Percentiles rank a stretch among this genome's conserved stretches.
Evolutionary conservation across 2,329 filamentous ascomycete genomes (phyloP).

Genomic region (Exserohilum rostratum): DNA sequence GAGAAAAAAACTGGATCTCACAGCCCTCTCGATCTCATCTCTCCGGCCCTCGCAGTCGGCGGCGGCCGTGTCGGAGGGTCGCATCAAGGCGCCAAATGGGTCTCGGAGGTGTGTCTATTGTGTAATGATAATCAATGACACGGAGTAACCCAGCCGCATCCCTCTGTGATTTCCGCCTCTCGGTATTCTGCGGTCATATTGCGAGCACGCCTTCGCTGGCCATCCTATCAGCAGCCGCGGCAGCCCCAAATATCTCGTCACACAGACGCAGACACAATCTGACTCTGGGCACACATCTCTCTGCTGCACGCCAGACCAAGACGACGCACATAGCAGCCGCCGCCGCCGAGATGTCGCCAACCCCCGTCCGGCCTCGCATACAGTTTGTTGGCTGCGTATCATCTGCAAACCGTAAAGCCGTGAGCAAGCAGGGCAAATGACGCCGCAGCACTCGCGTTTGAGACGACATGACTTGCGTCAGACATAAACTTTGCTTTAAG

Average conservation of each 20-base stretch:
- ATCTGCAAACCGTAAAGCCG: neutral
- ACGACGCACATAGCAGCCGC: neutral
- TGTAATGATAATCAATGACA: slow-evolving; percentile 19
- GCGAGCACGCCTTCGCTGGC: slow-evolving; percentile 1
- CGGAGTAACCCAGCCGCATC: slow-evolving; percentile 6
- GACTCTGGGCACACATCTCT: neutral
- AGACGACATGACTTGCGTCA: neutral
- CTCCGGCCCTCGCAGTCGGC: neutral
- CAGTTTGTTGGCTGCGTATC: neutral
- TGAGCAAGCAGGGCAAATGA: neutral
- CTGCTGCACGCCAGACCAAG: slow-evolving; percentile 11
- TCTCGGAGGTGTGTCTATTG: slow-evolving; percentile 12
- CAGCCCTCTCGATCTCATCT: slow-evolving; percentile 1
- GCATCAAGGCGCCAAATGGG: slow-evolving; percentile 23
- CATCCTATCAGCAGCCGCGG: slow-evolving; percentile 10
- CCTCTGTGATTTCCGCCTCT: slow-evolving; percentile 4
- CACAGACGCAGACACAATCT: slow-evolving; percentile 6
- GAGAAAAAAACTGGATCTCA: neutral
- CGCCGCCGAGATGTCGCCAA: slow-evolving; percentile 4
- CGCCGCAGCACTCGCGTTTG: neutral
- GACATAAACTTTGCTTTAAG: neutral
- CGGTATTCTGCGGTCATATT: slow-evolving; percentile 2
- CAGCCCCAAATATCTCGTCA: slow-evolving; percentile 1
- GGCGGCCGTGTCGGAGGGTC: slow-evolving; percentile 14
- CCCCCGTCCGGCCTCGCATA: neutral